Conservation (phyloP, 2,329 filamentous ascomycete species). For the Ciborinia camelliae region DNA sequence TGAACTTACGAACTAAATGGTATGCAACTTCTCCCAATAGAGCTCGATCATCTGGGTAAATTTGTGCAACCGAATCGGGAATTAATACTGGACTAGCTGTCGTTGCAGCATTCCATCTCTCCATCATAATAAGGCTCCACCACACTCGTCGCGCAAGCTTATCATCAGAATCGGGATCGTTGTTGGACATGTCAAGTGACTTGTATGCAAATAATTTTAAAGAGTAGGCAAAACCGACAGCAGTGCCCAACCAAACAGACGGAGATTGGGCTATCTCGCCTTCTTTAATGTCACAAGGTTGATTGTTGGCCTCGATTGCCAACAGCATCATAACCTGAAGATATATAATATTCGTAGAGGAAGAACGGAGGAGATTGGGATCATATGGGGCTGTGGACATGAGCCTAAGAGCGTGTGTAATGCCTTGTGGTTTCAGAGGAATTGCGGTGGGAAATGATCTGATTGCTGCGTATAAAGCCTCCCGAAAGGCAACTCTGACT, state of each 20-base stretch:
- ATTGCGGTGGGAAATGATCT: constrained; percentile 48
- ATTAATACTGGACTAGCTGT: constrained; percentile 61
- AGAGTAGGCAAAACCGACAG: constrained; percentile 62
- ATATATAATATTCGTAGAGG: constrained; percentile 50
- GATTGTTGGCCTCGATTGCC: constrained; percentile 61
- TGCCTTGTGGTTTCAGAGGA: constrained; percentile 37
- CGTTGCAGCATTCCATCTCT: constrained; percentile 70
- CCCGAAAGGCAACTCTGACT: constrained; percentile 61
- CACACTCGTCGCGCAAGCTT: constrained; percentile 62
- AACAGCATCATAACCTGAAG: constrained; percentile 65
- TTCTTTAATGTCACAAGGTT: constrained; percentile 37
- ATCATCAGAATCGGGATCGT: constrained; percentile 58
- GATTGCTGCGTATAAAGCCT: constrained; percentile 59
- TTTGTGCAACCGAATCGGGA: constrained; percentile 57
- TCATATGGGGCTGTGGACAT: constrained; percentile 46
- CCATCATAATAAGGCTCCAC: constrained; percentile 69
- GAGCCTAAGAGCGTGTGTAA: constrained; percentile 44
- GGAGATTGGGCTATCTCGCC: constrained; percentile 44
- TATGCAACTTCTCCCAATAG: constrained; percentile 62
- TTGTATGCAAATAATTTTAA: constrained; percentile 57
- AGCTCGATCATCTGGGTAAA: constrained; percentile 56
- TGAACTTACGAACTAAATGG: constrained; percentile 60
- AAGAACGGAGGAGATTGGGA: constrained; percentile 41
- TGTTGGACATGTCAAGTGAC: constrained; percentile 42
- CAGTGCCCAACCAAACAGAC: constrained; percentile 58